Evolutionary conservation across 768 basidiomycete species (phyloP), one percentile per base, ranked within the genome.

Genomic region (Kwoniella sp.): DNA sequence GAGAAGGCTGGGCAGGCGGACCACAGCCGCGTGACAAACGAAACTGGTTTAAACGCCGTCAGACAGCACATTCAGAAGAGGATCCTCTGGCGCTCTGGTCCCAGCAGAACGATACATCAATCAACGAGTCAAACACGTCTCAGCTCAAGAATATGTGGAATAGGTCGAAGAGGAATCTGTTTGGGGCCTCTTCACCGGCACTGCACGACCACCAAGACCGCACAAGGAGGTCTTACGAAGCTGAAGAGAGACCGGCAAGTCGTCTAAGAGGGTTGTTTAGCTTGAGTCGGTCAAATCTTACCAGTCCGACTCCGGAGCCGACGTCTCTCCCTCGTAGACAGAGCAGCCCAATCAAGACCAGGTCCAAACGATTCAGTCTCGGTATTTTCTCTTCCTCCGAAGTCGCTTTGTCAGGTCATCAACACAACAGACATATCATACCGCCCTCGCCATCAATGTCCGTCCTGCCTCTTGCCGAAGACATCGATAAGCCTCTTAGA

Each of bases 1-100:
- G 75, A 22, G 75, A 77, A 59, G 75, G 75, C 26, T 77, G 75
- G 75, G 73, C 73, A 34, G 73, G 75, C 23, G 75, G 71, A 50
- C 67, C 65, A 5, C 64, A 69, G 29, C 29, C 38, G 23, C 22
- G 34, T 11, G n/a, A 30, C 17, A 61, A 57, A 25, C 47, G 26
- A 29, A 51, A 23, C 29, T 66, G 65, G 65, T 61, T 66, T 23
- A 30, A 23, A 26, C 55, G 63, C 23, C 23, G 38, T 4, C 1
- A 17, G 29, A 45, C 23, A 1, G 26, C 48, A 4, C 13, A 26
- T 1, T 12, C 28, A 23, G 54, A 61, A 20, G 58, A 55, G 26
- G 65, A 66, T 23, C 65, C 65, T 4, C 34, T 66, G 22, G 26
- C 65, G 8, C 29, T 66, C 11, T 66, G 65, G 65, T 30, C 38